Conservation (phyloP, 306 rosid genomes). For the Lagenaria siceraria region DNA sequence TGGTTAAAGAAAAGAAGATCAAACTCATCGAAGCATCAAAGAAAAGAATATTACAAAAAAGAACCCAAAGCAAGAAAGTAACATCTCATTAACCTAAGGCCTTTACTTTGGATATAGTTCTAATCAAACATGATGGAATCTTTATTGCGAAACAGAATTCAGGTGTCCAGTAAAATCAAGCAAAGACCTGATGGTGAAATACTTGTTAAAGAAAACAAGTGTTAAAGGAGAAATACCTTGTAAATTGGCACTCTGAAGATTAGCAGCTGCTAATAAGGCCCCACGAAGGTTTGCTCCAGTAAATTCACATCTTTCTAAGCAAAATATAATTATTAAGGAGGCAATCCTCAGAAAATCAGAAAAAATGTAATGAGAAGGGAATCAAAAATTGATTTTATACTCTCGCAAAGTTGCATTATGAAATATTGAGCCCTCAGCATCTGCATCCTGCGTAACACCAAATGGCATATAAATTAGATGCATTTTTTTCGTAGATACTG, state of each 20-base stretch:
- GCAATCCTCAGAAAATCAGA: slow-evolving; percentile 7
- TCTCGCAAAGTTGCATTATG: slow-evolving; percentile 84
- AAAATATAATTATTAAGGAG: slow-evolving; percentile 35
- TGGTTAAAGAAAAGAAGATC: not conserved
- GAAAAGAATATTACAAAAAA: not conserved
- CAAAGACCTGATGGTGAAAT: not conserved
- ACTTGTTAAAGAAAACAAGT: not conserved
- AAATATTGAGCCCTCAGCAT: slow-evolving; percentile 81
- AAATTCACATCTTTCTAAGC: slow-evolving; percentile 92
- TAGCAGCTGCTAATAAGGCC: slow-evolving; percentile 77
- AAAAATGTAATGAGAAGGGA: slow-evolving; percentile 4
- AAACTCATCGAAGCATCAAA: not conserved
- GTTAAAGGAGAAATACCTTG: slow-evolving; percentile 41
- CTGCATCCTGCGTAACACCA: slow-evolving; percentile 55
- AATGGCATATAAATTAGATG: not conserved
- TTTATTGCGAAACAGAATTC: not conserved
- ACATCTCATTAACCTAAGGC: not conserved
- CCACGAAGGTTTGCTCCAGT: slow-evolving; percentile 93
- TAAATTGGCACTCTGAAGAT: slow-evolving; percentile 86
- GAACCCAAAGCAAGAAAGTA: not conserved
- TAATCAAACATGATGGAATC: not conserved
- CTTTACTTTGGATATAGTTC: no score
- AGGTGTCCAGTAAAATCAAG: not conserved
- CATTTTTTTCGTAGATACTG: not conserved
- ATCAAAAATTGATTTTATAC: slow-evolving; percentile 32